phyloP scores from a whole-genome alignment of 2,329 filamentous ascomycete genomes.

The Pyrenochaeta sp. region DNA sequence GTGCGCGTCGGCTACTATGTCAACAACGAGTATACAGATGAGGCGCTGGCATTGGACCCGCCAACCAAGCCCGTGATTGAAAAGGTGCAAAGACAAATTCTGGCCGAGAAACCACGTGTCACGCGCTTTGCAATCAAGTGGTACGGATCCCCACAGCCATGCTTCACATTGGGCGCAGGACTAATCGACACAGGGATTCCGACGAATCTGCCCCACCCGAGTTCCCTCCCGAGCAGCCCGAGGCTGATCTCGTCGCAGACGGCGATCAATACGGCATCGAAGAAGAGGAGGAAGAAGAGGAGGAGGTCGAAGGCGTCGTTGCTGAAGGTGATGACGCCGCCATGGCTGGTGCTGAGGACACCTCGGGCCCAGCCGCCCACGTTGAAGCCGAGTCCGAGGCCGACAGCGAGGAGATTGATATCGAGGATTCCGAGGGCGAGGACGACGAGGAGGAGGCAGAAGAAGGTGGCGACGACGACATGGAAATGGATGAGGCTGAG shows the following conservation, averaged over 20 bases:
- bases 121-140: slow-evolving; percentile 99
- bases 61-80: slow-evolving; percentile 93
- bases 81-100: slow-evolving; percentile 87
- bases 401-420: slow-evolving; percentile 80
- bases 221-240: slow-evolving; percentile 96
- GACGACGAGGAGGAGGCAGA: slow-evolving; percentile 73
- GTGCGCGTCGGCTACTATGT: slow-evolving; percentile 99
- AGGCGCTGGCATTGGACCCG: slow-evolving; percentile 86
- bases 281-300: slow-evolving; percentile 72
- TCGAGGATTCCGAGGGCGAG: slow-evolving; percentile 76
- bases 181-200: slow-evolving; percentile 76
- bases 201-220: slow-evolving; percentile 95
- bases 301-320: slow-evolving; percentile 63
- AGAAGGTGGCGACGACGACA: slow-evolving; percentile 62
- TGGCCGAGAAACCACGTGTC: slow-evolving; percentile 96
- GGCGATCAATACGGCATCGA: slow-evolving; percentile 87
- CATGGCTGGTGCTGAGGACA: slow-evolving; percentile 74
- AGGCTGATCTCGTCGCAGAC: slow-evolving; percentile 89
- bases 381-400: slow-evolving; percentile 75
- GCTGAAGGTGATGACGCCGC: slow-evolving; percentile 71
- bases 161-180: background rate
- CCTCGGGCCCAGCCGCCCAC: slow-evolving; percentile 60
- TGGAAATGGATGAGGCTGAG: slow-evolving; percentile 65
- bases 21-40: slow-evolving; percentile 97
- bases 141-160: slow-evolving; percentile 59